Base-by-base conservation (phyloP, 2,329 filamentous ascomycete genomes). In the Colletotrichum sp. region DNA sequence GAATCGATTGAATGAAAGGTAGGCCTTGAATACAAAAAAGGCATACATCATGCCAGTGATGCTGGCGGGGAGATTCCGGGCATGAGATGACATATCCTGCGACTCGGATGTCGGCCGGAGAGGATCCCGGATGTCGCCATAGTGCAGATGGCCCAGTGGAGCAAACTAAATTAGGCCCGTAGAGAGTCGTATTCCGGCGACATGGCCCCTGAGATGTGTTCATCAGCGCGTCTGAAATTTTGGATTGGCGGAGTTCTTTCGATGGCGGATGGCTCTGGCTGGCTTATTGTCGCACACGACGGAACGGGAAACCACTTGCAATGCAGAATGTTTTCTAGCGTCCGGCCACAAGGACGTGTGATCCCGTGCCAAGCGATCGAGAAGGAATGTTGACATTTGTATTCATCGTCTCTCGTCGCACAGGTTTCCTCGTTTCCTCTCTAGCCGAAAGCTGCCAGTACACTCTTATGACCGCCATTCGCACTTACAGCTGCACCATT, bases 41-140 rank as follows among this genome's bases (percentile, higher is more conserved):
- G 8, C 25, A 58, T 32, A 64, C 56, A 58, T 64, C 9, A 64
- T 18, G 18, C 36, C 8, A 16, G 25, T 22, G 16, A 25, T 18
- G n/a, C 43, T 52, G 18, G 22, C 22, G 9, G 15, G 4, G 28
- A 52, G 39, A 27, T 18, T 32, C 56, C 58, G 56, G 66, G 43
- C 25, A 36, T 7, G 34, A 28, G 13, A 28, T 70, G 52, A 32
- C 58, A 10, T 52, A 52, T 52, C 43, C 28, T 32, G 52, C 48
- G 36, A 13, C 39, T 60, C 67, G 72, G 67, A 71, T 66, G 67
- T 74, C 72, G 72, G 67, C 66, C 27, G 13, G 28, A 32, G 18
- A 55, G 15, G 13, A 18, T 39, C 52, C 28, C 72, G 72, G 67
- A 74, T 66, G 67, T 74, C 67, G 61, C 67, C 67, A 22, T 60